Evolutionary conservation across 192 early-diverging fungal genomes (phyloP).

Genomic region (Backusella tarrabulga): DNA sequence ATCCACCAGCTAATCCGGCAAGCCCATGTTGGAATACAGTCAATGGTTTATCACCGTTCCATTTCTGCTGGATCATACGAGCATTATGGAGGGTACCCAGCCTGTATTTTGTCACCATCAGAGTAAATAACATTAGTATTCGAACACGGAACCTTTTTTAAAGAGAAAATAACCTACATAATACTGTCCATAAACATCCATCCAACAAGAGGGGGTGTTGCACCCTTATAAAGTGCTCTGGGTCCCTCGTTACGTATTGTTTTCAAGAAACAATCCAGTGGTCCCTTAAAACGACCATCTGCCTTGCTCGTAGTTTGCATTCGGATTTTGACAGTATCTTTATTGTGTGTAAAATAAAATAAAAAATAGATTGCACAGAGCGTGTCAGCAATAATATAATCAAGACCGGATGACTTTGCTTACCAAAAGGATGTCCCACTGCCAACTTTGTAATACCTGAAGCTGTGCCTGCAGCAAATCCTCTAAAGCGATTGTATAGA

Average conservation of each 20-base stretch:
- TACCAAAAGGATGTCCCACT: slow-evolving; percentile 83
- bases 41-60: slow-evolving; percentile 56
- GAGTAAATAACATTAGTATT: background rate
- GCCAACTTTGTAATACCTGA: slow-evolving; percentile 76
- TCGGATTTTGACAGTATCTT: slow-evolving; percentile 79
- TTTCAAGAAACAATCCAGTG: slow-evolving; percentile 63
- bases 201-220: slow-evolving; percentile 87
- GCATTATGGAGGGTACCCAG: slow-evolving; percentile 86
- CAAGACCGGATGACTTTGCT: background rate
- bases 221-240: slow-evolving; percentile 88
- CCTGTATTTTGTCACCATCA: slow-evolving; percentile 35
- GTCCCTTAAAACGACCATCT: slow-evolving; percentile 70
- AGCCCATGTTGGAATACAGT: slow-evolving; percentile 68
- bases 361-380: background rate
- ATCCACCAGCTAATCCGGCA: slow-evolving; percentile 70
- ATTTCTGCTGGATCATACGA: slow-evolving; percentile 61
- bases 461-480: slow-evolving; percentile 69
- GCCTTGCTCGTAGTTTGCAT: slow-evolving; percentile 66
- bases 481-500: slow-evolving; percentile 44
- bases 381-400: background rate
- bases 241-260: slow-evolving; percentile 70
- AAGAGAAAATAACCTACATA: slow-evolving; percentile 41
- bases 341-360: background rate
- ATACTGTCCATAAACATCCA: slow-evolving; percentile 88
- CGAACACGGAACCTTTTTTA: no score